phyloP scores from a whole-genome alignment of 208 protist genomes.

The Strigomonas galati region DNA sequence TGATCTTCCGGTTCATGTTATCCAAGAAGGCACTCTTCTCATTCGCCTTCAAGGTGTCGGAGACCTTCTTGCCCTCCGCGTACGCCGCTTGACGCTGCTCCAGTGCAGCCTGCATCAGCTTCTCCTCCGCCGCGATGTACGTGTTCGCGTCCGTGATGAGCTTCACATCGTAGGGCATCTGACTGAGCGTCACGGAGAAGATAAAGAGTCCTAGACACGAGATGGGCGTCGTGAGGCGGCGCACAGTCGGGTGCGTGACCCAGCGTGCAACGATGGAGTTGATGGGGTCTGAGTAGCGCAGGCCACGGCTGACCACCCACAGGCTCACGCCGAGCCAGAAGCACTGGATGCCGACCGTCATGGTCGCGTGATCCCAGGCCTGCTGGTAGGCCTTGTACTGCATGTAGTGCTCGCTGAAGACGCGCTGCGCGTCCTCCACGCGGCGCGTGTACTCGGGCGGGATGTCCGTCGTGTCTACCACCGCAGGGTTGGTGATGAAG shows the following conservation, averaged over 20 bases:
- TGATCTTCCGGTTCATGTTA: conserved; percentile 3
- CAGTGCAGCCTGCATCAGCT: conserved; percentile 39
- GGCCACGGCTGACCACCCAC: conserved; percentile 64
- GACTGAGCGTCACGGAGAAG: conserved; percentile 31
- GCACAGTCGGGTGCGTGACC: conserved; percentile 34
- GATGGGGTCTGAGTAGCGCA: conserved; percentile 62
- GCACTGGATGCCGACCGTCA: conserved; percentile 56
- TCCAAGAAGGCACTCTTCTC: conserved; percentile 8
- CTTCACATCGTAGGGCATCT: conserved; percentile 53
- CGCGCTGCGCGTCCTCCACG: conserved; percentile 66
- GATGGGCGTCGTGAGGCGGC: conserved; percentile 60
- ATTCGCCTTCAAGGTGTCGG: conserved; percentile 23
- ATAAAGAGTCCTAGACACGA: conserved; percentile 55
- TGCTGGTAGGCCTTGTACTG: conserved; percentile 33
- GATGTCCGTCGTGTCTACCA: conserved; percentile 35
- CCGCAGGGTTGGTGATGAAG: conserved; percentile 45
- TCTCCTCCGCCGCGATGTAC: conserved; percentile 25
- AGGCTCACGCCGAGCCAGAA: conserved; percentile 53
- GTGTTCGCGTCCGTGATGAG: conserved; percentile 26
- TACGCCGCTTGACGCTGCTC: conserved; percentile 27
- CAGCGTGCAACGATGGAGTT: conserved; percentile 58
- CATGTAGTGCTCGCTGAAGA: conserved; percentile 47
- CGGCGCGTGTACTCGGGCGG: conserved; percentile 53
- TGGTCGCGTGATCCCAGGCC: conserved; percentile 28
- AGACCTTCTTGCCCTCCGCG: conserved; percentile 32